Conservation (phyloP, 148 eudicot species). For the Gaultheria prostrata region DNA sequence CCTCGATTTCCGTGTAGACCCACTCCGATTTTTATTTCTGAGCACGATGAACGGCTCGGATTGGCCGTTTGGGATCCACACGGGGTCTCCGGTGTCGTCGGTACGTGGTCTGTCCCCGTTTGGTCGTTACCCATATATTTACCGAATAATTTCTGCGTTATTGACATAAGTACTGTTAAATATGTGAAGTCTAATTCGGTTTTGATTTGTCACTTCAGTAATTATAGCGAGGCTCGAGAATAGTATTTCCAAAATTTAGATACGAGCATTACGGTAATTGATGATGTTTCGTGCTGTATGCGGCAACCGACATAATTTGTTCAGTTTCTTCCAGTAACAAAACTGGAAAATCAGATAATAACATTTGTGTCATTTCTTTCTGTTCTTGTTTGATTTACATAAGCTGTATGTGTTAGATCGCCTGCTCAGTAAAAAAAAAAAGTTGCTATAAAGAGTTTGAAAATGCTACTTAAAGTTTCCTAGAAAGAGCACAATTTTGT, state of each 20-base stretch:
- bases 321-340: not conserved
- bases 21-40: no score
- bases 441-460: not conserved
- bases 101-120: no score
- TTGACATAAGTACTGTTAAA: not conserved
- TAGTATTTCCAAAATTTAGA: no score
- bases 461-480: not conserved
- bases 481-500: not conserved
- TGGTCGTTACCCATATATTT: no score
- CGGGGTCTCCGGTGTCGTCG: no score
- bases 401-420: not conserved
- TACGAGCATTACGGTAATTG: no score
- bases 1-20: no score
- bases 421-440: not conserved
- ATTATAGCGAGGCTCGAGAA: not conserved
- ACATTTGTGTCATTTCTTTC: not conserved
- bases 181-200: no score
- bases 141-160: not conserved
- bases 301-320: not conserved
- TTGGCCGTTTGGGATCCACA: no score
- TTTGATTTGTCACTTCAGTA: not conserved
- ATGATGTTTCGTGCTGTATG: not conserved
- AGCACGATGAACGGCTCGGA: no score
- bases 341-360: not conserved
- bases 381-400: no score